Evolutionary conservation across 1,139 yeast genomes (phyloP), one percentile per base, ranked within the genome.

Genomic region (Hanseniaspora gamundiae): DNA sequence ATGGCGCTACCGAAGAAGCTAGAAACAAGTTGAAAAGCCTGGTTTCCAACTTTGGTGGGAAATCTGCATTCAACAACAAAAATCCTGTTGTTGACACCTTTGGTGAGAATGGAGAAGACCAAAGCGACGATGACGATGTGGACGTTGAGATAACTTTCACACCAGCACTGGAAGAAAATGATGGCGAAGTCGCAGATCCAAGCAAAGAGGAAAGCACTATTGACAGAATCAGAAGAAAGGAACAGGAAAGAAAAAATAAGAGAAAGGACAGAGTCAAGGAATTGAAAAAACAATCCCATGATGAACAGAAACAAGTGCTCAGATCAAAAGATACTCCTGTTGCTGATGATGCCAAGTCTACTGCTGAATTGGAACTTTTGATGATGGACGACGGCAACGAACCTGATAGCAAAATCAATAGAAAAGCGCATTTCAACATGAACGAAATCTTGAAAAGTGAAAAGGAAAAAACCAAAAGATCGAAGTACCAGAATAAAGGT

Each of bases 121-220:
- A 61, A 2, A 69, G 66, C 5, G 74, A 67, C 3, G 73, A 67
- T 27, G 79, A 68, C 35, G 95, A 82, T 42, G 80, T 85, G 14
- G 97, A 88, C 57, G 82, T 91, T 87, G 97, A 91, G 60, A 84
- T 93, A 52, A 87, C 97, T 0, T 93, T 93, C 62, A 86, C 88
- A 35, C 96, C 98, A 2, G 96, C 88, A 5, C 65, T 86, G 42
- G 74, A 72, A 39, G 81, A 70, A n/a, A 63, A 56, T 3, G 60
- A 61, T 35, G 61, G 51, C 7, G 59, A 52, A 24, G 59, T 45
- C 20, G 57, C 57, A 43, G 59, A 56, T 21, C 68, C 65, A 40
- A 68, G 58, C 16, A 69, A 65, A 7, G 91, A 82, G 45, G 88
- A 86, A 58, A 70, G 80, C 13, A 80, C 96, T 0, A 76, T 93